Percentiles rank a stretch among this genome's conserved stretches.
Evolutionary conservation across 805 yeast species (phyloP).

Genomic region (Teunomyces panamensis): DNA sequence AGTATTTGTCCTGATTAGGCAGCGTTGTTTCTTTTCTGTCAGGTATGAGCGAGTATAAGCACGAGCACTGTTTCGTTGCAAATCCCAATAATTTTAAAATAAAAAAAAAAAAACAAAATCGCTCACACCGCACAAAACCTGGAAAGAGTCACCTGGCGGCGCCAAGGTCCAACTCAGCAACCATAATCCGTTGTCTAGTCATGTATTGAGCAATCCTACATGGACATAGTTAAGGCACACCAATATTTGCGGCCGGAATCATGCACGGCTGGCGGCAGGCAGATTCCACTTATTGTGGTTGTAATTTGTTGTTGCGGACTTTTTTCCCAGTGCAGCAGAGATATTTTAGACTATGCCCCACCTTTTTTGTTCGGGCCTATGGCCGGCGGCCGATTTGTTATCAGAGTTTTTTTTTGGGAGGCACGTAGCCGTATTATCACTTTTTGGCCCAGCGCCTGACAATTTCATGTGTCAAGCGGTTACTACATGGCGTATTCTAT

Average conservation of each 20-base stretch:
- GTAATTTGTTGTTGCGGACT: too few relatives aligned
- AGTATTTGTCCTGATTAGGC: not conserved
- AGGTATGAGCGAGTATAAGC: not conserved
- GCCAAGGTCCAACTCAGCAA: too few relatives aligned
- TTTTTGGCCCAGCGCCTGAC: not conserved
- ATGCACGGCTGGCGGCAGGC: too few relatives aligned
- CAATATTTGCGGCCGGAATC: too few relatives aligned
- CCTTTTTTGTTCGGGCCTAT: not conserved
- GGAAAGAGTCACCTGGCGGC: not conserved
- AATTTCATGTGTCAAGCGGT: not conserved
- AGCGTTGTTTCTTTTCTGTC: not conserved
- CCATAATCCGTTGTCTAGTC: too few relatives aligned
- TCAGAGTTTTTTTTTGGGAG: not conserved
- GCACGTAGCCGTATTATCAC: not conserved
- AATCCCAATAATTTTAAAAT: too few relatives aligned
- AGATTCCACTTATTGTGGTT: too few relatives aligned
- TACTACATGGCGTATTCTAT: not conserved
- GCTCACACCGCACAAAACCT: not conserved
- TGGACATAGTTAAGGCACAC: too few relatives aligned
- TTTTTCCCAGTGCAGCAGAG: too few relatives aligned
- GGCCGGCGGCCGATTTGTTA: not conserved
- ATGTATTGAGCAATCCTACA: too few relatives aligned
- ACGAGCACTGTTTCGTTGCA: not conserved
- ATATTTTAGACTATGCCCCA: not conserved
- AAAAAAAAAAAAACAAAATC: not conserved